Base-by-base conservation (phyloP, 179 eudicot species). In the Beta lomatogona region DNA sequence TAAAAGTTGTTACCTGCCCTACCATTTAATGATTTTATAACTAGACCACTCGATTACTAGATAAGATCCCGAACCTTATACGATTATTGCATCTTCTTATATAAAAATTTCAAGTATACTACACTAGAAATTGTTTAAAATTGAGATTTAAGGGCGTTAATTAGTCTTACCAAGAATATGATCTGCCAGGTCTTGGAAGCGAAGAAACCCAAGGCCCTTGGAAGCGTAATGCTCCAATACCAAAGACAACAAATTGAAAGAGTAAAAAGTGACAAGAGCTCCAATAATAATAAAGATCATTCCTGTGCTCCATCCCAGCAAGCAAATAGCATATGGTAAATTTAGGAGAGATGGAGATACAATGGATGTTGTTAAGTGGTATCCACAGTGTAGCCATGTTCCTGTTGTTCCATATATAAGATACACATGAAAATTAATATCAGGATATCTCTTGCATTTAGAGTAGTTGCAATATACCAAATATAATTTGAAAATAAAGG, bases 291-390 rank as follows among this genome's bases (percentile, higher is more conserved):
- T 68, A 13, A 80, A 86, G 6, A 88, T 0, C 10, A 92, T 22
- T 66, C 98, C 98, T 9, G 84, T 90, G 3, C 71, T 74, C 98
- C 98, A 93, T 21, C 98, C 97, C 0, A 94, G 82, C 8, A 84
- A 87, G 0, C 88, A 83, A 22, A 94, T 81, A 4, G 97, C 94
- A 77, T 86, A 93, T 0, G 98, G 98, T 9, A 94, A 85, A 77
- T 90, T 92, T 57, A 94, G 48, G 31, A 94, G 73, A 6, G 94
- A 54, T 15, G 98, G 97, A 3, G 96, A 92, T 12, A 94, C 98
- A 7, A 93, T 94, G 21, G 98, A 92, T 54, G 98, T 93, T 68
- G 98, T 90, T 86, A 94, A 87, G 80, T 94, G 98, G 86, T 92
- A 94, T 2, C 97, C 94, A 76, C 96, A 84, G 69, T 94, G 93